These are phyloP conservation scores for Rhizophora apiculata DNA, from an alignment of 345 rosid species.

Conservation along the genomic window DNA sequence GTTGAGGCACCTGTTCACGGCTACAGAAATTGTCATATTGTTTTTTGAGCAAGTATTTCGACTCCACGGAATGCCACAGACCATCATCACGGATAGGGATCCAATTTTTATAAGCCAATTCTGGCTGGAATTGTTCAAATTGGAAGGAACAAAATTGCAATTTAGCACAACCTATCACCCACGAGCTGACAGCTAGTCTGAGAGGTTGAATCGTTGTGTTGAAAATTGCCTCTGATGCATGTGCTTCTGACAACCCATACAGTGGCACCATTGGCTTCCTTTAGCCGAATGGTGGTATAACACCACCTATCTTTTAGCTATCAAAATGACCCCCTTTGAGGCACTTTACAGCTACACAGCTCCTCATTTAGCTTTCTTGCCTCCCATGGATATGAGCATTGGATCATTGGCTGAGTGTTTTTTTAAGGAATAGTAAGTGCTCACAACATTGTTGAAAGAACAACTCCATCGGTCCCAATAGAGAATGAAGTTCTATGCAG, in stretches of 20 bases:
- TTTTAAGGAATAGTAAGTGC: background rate
- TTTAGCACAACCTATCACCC: background rate
- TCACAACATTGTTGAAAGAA: background rate
- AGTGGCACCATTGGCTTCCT: background rate
- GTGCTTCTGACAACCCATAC: fast-evolving
- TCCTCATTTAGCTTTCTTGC: too few relatives aligned
- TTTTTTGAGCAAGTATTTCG: too few relatives aligned
- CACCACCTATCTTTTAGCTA: background rate
- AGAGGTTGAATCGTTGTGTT: background rate
- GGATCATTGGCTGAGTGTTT: background rate
- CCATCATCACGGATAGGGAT: too few relatives aligned
- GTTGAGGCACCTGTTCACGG: too few relatives aligned
- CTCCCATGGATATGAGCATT: fast-evolving
- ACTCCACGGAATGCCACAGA: too few relatives aligned
- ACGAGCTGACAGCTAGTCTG: too few relatives aligned
- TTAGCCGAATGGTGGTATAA: background rate
- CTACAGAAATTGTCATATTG: fast-evolving
- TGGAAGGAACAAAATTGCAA: background rate
- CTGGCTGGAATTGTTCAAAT: background rate
- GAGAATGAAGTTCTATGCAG: background rate
- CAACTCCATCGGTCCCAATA: background rate
- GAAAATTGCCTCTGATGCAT: background rate
- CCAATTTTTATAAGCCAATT: too few relatives aligned
- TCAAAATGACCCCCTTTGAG: too few relatives aligned
- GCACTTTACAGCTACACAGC: too few relatives aligned